Conservation (phyloP, 2,329 filamentous ascomycete species). For the Lojkania enalia region DNA sequence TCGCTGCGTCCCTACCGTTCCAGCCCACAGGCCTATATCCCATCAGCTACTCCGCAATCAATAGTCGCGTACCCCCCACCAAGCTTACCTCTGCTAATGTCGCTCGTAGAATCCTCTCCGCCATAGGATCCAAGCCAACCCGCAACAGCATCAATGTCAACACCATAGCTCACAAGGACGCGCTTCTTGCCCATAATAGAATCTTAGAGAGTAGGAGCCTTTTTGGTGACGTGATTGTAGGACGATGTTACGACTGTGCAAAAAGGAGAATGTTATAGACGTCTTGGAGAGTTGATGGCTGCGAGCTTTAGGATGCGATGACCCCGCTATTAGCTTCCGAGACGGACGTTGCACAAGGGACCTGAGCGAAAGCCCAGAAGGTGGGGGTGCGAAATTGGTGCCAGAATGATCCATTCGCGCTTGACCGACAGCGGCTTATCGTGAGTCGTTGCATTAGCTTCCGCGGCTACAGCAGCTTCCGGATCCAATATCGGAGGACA, state of each 20-base stretch:
- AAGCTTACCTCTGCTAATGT: constrained; percentile 67
- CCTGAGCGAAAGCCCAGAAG: background rate
- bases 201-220: background rate
- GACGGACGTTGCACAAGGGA: constrained; percentile 3
- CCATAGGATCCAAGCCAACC: constrained; percentile 77
- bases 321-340: constrained; percentile 8
- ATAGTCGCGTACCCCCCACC: background rate
- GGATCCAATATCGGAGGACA: too few species aligned
- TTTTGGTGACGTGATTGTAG: background rate
- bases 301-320: background rate
- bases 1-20: constrained; percentile 65
- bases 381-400: constrained; percentile 5
- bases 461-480: background rate
- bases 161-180: constrained; percentile 64
- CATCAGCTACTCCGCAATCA: constrained; percentile 5
- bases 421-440: constrained; percentile 6
- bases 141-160: constrained; percentile 68
- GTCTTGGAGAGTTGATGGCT: background rate
- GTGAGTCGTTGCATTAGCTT: constrained; percentile 5
- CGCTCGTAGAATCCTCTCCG: constrained; percentile 70
- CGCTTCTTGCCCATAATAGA: constrained; percentile 53
- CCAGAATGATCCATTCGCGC: background rate
- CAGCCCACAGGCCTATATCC: constrained; percentile 63
- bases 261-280: background rate
- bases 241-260: background rate